Evolutionary conservation across 2,329 filamentous ascomycete species (phyloP).

Genomic region (Nigrospora sphaerica): DNA sequence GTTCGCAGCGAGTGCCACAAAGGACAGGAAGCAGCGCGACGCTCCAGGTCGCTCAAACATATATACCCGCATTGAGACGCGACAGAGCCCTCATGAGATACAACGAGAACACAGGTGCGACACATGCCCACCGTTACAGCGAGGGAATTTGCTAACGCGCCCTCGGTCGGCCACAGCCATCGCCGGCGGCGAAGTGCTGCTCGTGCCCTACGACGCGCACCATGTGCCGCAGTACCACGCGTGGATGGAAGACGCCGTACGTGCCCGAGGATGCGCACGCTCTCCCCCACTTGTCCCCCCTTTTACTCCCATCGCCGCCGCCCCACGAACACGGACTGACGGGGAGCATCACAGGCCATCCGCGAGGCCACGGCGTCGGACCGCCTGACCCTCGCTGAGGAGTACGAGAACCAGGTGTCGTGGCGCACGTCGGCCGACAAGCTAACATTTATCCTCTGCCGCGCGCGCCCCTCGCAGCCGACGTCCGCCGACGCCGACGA

Average conservation of each 20-base stretch:
- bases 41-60: too few species aligned
- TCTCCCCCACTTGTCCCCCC: neutral
- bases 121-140: neutral
- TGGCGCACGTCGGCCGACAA: slow-evolving; percentile 83
- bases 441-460: slow-evolving; percentile 83
- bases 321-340: slow-evolving; percentile 1
- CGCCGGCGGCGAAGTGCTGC: slow-evolving; percentile 55
- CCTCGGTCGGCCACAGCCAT: slow-evolving; percentile 45
- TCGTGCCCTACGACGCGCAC: slow-evolving; percentile 76
- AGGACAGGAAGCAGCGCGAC: too few species aligned
- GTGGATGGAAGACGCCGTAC: slow-evolving; percentile 83
- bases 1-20: too few species aligned
- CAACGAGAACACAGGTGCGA: slow-evolving; percentile 34
- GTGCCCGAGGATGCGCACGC: slow-evolving; percentile 6
- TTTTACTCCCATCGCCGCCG: neutral
- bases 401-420: slow-evolving; percentile 83
- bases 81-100: slow-evolving; percentile 2
- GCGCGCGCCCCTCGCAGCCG: slow-evolving; percentile 24
- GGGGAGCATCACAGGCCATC: slow-evolving; percentile 51
- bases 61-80: too few species aligned
- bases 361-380: slow-evolving; percentile 84
- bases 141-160: neutral
- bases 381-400: slow-evolving; percentile 69
- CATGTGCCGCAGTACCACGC: slow-evolving; percentile 79
- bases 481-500: neutral